phyloP scores from a whole-genome alignment of 805 yeast species.

The Saturnispora quitensis region DNA sequence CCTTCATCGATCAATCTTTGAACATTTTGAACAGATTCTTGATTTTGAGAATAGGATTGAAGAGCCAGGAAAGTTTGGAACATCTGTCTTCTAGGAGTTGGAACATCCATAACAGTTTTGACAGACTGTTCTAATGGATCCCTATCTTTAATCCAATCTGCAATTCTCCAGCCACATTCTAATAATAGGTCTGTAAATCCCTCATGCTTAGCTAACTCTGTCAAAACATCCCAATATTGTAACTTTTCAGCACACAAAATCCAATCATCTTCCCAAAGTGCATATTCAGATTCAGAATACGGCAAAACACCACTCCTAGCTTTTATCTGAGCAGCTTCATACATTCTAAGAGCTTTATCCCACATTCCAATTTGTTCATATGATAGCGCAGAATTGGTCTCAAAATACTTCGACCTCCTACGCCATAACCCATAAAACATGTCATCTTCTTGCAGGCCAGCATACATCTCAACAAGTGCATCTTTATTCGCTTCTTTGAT shows the following conservation, averaged over 20 bases:
- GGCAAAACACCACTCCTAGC: slow-evolving; percentile 94
- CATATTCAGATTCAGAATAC: slow-evolving; percentile 89
- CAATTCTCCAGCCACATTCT: slow-evolving; percentile 99
- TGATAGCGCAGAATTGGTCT: slow-evolving; percentile 86
- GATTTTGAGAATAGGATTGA: slow-evolving; percentile 89
- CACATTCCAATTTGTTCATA: slow-evolving; percentile 93
- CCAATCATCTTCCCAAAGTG: slow-evolving; percentile 99
- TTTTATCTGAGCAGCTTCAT: slow-evolving; percentile 93
- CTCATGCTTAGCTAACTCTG: slow-evolving; percentile 95
- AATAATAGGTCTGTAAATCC: slow-evolving; percentile 89
- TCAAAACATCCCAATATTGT: slow-evolving; percentile 96
- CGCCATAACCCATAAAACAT: slow-evolving; percentile 98
- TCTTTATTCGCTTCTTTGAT: slow-evolving; percentile 82
- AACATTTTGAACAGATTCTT: slow-evolving; percentile 76
- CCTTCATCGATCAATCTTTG: slow-evolving; percentile 91
- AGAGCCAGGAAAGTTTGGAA: slow-evolving; percentile 89
- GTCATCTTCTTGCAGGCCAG: slow-evolving; percentile 85
- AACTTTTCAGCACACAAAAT: slow-evolving; percentile 91
- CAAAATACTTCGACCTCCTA: slow-evolving; percentile 87
- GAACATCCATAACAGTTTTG: slow-evolving; percentile 95
- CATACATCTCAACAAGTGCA: slow-evolving; percentile 82
- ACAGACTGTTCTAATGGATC: slow-evolving; percentile 93
- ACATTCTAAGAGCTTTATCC: slow-evolving; percentile 88
- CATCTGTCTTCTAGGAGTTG: slow-evolving; percentile 93
- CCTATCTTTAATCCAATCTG: slow-evolving; percentile 94